Conservation (phyloP, 441 rosid genomes). For the Eutrema salsugineum region DNA sequence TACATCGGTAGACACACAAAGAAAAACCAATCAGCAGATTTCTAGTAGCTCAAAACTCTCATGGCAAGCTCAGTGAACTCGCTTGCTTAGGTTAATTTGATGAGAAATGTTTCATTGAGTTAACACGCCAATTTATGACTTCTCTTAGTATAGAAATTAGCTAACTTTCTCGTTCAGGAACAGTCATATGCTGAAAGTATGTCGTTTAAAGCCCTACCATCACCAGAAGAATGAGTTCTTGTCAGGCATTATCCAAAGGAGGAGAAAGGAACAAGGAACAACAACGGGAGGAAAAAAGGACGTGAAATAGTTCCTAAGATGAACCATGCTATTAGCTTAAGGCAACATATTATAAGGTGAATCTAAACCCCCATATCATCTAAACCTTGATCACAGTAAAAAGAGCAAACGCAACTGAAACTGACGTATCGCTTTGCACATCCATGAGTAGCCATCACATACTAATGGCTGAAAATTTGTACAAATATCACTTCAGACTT, state of each 20-base stretch:
- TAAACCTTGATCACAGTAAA: not conserved
- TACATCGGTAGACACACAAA: not conserved
- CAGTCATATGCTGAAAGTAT: not conserved
- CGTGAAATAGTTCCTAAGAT: slow-evolving; percentile 2
- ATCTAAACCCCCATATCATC: not conserved
- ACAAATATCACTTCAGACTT: not conserved
- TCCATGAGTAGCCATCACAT: not conserved
- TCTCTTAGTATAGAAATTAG: not conserved
- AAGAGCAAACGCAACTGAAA: not conserved
- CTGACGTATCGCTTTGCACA: not conserved
- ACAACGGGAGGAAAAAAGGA: not conserved
- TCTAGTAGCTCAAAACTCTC: not conserved
- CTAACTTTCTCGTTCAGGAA: not conserved
- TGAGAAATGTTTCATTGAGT: not conserved
- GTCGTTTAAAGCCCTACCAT: slow-evolving; percentile 5
- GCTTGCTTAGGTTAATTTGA: not conserved
- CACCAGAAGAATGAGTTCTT: slow-evolving; percentile 17
- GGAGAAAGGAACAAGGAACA: slow-evolving; percentile 16
- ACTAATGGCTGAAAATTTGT: not conserved
- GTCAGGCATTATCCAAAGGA: slow-evolving; percentile 1
- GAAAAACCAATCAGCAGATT: not conserved
- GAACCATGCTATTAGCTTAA: slow-evolving; percentile 16
- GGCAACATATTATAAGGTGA: slow-evolving; percentile 7
- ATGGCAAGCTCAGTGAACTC: not conserved
- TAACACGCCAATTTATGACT: not conserved